phyloP scores from a whole-genome alignment of 345 rosid genomes.

The Linum usitatissimum region DNA sequence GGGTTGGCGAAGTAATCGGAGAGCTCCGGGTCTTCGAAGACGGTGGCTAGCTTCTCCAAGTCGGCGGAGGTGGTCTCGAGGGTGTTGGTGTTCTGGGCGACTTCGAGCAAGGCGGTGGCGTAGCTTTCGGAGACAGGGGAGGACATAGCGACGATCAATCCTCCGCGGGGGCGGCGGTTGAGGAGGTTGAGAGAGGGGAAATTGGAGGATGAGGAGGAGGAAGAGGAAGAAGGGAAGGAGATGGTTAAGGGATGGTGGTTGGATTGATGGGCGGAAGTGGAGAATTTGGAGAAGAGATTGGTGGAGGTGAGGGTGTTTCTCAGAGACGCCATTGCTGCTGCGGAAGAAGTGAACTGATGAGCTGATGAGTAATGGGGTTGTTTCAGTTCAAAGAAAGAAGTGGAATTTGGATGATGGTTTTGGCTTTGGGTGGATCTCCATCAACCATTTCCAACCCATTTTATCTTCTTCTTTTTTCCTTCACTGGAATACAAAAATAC shows the following conservation, averaged over 20 bases:
- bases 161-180: constrained; percentile 23
- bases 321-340: neutral
- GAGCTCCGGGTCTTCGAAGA: constrained; percentile 49
- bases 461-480: too few species aligned
- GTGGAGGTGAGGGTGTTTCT: neutral
- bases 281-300: neutral
- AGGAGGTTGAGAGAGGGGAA: constrained; percentile 18
- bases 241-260: constrained; percentile 20
- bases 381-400: too few species aligned
- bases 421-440: too few species aligned
- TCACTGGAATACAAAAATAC: too few species aligned
- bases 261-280: neutral
- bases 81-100: constrained; percentile 51
- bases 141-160: constrained; percentile 39
- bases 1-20: constrained; percentile 57
- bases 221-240: constrained; percentile 21
- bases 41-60: constrained; percentile 55
- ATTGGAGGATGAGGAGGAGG: constrained; percentile 26
- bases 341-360: too few species aligned
- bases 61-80: constrained; percentile 61
- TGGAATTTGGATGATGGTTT: too few species aligned
- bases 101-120: constrained; percentile 68
- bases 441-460: too few species aligned
- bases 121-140: constrained; percentile 56
- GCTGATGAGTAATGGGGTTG: too few species aligned